Evolutionary conservation across 2,329 filamentous ascomycete genomes (phyloP).

Genomic region (Hymenoscyphus linearis): DNA sequence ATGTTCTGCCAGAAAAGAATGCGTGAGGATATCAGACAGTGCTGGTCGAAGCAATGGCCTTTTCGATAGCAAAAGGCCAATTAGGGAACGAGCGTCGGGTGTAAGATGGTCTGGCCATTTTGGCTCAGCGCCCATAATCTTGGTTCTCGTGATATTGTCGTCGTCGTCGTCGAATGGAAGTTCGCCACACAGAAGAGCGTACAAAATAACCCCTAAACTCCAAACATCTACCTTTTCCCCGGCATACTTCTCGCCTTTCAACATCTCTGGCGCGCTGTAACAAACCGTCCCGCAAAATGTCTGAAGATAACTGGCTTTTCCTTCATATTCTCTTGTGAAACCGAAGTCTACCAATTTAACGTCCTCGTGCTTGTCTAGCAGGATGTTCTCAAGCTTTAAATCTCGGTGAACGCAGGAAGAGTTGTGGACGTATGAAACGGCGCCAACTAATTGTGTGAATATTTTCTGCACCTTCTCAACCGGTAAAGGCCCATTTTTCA

Average conservation of each 20-base stretch:
- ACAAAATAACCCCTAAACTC: constrained; percentile 82
- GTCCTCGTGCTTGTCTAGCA: constrained; percentile 94
- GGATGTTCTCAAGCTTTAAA: constrained; percentile 91
- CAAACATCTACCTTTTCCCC: constrained; percentile 97
- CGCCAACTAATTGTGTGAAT: constrained; percentile 91
- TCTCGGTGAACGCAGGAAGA: constrained; percentile 96
- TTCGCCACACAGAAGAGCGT: constrained; percentile 76
- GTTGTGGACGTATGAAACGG: constrained; percentile 90
- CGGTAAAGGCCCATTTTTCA: constrained; percentile 78
- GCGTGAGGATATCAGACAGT: constrained; percentile 76
- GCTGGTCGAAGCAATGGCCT: constrained; percentile 77
- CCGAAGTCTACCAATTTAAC: constrained; percentile 98
- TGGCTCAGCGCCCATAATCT: constrained; percentile 81
- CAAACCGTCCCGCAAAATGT: constrained; percentile 98
- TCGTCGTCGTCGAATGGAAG: constrained; percentile 96
- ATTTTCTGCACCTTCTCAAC: constrained; percentile 88
- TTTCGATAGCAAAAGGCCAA: constrained; percentile 82
- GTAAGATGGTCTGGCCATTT: constrained; percentile 78
- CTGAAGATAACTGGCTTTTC: constrained; percentile 87
- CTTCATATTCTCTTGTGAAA: constrained; percentile 95
- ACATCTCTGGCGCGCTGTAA: constrained; percentile 97
- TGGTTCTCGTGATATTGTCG: constrained; percentile 77
- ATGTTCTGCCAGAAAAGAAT: constrained; percentile 83
- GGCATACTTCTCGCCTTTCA: constrained; percentile 96
- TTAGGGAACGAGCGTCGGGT: constrained; percentile 68